Conservation (phyloP, 2,329 filamentous ascomycete genomes). For the Shiraia sp. region DNA sequence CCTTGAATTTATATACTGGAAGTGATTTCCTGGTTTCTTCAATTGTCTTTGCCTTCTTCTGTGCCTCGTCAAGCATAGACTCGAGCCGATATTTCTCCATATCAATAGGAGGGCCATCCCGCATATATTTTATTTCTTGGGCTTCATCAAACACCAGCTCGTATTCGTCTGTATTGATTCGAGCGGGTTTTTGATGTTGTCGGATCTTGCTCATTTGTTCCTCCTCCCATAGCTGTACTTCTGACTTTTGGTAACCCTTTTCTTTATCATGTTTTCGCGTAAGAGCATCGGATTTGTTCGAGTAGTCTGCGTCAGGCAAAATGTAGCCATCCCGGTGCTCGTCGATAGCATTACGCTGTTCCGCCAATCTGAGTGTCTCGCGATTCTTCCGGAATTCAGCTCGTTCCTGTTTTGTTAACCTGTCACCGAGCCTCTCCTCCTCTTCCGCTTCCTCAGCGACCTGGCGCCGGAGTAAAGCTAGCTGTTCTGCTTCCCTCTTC, state of each 20-base stretch:
- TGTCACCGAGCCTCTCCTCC: slow-evolving; percentile 72
- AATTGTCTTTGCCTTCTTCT: slow-evolving; percentile 84
- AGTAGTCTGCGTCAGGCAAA: slow-evolving; percentile 86
- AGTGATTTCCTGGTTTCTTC: slow-evolving; percentile 89
- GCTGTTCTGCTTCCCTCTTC: slow-evolving; percentile 84
- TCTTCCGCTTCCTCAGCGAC: slow-evolving; percentile 82
- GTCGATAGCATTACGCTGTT: slow-evolving; percentile 84
- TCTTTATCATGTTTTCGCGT: slow-evolving; percentile 81
- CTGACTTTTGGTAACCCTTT: slow-evolving; percentile 86
- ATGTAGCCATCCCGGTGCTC: slow-evolving; percentile 90
- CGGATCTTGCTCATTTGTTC: slow-evolving; percentile 89
- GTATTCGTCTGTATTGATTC: slow-evolving; percentile 80
- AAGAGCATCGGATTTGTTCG: slow-evolving; percentile 87
- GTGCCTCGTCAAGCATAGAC: slow-evolving; percentile 82
- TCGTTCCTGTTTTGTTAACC: slow-evolving; percentile 76
- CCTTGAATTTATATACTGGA: slow-evolving; percentile 85
- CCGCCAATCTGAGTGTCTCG: slow-evolving; percentile 74
- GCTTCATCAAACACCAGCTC: slow-evolving; percentile 91
- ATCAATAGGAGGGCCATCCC: slow-evolving; percentile 70
- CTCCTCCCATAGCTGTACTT: slow-evolving; percentile 94
- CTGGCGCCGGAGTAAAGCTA: slow-evolving; percentile 85
- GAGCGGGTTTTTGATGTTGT: slow-evolving; percentile 60
- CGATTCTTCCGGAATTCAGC: slow-evolving; percentile 87
- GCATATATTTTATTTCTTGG: slow-evolving; percentile 82
- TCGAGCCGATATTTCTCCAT: slow-evolving; percentile 79